These are phyloP conservation scores for Cryphonectria carpinicola DNA, from an alignment of 2,329 filamentous ascomycete genomes.

Conservation along the genomic window DNA sequence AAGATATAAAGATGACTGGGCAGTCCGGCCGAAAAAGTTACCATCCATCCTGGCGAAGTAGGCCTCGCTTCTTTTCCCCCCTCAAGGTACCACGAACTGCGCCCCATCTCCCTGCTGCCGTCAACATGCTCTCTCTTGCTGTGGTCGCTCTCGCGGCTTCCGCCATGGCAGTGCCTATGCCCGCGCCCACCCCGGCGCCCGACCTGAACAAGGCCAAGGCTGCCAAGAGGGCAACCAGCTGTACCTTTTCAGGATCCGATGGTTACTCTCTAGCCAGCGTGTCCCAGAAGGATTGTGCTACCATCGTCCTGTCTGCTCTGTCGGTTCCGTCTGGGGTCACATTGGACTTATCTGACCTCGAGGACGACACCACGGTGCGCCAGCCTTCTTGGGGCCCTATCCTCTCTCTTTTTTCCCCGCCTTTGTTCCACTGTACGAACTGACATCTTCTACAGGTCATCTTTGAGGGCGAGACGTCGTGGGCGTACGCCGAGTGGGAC, in stretches of 20 bases:
- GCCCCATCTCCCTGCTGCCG: not conserved
- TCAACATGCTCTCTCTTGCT: slow-evolving; percentile 21
- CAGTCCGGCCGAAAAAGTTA: not conserved
- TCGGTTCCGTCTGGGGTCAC: slow-evolving; percentile 61
- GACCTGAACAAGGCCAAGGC: slow-evolving; percentile 17
- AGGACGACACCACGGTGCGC: slow-evolving; percentile 40
- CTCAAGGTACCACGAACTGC: not conserved
- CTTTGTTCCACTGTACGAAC: slow-evolving; percentile 13
- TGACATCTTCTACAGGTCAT: slow-evolving; percentile 45
- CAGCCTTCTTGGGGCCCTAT: slow-evolving; percentile 44
- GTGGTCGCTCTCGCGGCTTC: slow-evolving; percentile 27
- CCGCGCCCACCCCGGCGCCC: slow-evolving; percentile 18
- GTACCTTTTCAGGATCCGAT: slow-evolving; percentile 58
- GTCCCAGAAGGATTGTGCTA: slow-evolving; percentile 54
- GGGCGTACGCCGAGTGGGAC: slow-evolving; percentile 67
- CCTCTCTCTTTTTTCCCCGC: too few relatives aligned
- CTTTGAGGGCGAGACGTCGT: slow-evolving; percentile 68
- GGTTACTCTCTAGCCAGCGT: slow-evolving; percentile 44
- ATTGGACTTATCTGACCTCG: slow-evolving; percentile 58
- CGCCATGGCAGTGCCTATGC: slow-evolving; percentile 23
- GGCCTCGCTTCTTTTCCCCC: not conserved
- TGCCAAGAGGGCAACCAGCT: slow-evolving; percentile 37
- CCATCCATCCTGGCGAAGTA: not conserved
- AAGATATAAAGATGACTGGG: slow-evolving; percentile 11
- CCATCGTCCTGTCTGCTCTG: slow-evolving; percentile 55